Base-by-base conservation (phyloP, 495 filamentous ascomycete genomes). In the Filosporella fistucella region DNA sequence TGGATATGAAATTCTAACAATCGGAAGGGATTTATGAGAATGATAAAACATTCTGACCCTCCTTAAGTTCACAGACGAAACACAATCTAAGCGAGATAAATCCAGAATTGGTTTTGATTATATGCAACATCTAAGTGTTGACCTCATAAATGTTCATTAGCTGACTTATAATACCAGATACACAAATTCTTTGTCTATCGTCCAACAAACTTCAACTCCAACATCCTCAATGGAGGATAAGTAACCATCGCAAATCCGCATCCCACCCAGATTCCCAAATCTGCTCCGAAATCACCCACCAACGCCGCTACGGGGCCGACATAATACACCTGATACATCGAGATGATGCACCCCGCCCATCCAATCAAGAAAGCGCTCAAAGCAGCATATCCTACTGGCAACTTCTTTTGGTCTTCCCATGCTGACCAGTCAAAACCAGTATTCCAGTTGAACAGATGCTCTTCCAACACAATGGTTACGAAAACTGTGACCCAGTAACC, bases 401-500 rank as follows among this genome's bases (percentile, higher is more conserved):
- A 62, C 47, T 78, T 77, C 3, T 60, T 61, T 22, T 68, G 69
- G 49, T 79, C 69, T 38, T 79, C 65, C 81, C 81, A 88, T 4
- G 57, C 61, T 3, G 61, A 51, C 83, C 83, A 86, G 54, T 83
- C 75, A 55, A 76, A 88, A 9, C 54, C 59, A 18, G 21, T 45
- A 23, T 62, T 51, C 11, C 78, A 74, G 63, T 85, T 85, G 42
- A 85, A 64, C 17, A 80, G 56, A 18, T 81, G 72, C 59, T 88
- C 84, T 54, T 81, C 74, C 4, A 84, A 49, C 0, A 75, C 65
- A 40, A 88, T 82, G 4, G 70, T 68, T 11, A 82, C 61, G 73
- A 75, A 85, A 26, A 82, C 76, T 25, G 72, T 74, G 5, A 82
- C 70, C 82, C 83, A 88, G 59, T 86, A 86, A 30, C 81, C 82